Evolutionary conservation across 768 basidiomycete genomes (phyloP), one percentile per base, ranked within the genome.

Genomic region (Leucosporidium yakuticum): DNA sequence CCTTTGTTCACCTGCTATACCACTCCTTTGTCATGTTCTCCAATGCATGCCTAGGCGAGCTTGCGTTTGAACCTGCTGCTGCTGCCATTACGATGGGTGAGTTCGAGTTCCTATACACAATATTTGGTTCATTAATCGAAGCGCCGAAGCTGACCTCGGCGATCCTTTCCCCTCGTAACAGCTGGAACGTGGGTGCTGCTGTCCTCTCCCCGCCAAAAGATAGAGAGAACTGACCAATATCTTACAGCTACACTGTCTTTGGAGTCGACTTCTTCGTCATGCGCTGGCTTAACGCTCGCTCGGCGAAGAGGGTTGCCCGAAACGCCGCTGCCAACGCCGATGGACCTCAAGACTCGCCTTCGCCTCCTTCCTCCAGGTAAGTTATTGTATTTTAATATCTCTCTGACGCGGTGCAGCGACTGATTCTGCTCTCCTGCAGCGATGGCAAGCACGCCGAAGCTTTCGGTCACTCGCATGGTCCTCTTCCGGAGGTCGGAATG

Each of bases 21-120:
- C 79, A 79, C 70, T 71, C 76, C n/a, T 79, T 79, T 62, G 69
- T 79, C 73, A 79, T 79, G 78, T 79, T 72, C 58, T 62, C 65
- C 32, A 77, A 79, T 67, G 71, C 74, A 31, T 79, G 79, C 65
- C 64, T 79, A 39, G 78, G 79, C 2, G 70, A 78, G 19, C 69
- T 79, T 23, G 67, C 44, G 0, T 79, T 77, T 67, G 79, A 79
- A 56, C 77, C 79, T 0, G 77, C 76, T 8, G 77, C 79, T 3
- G 73, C 78, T 0, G 78, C 79, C 0, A 79, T 80, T 59, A 64
- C 76, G 29, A 67, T 80, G 55, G 78, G 76, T 8, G 77, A 74
- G 3, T 69, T 73, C 11, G 11, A 12, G 34, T 36, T 36, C 34
- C 12, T 5, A 5, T 36, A 12, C 12, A 36, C 34, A 23, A 72